A percentile compares a stretch with the other conserved stretches of the same genome.
Evolutionary conservation across 1,139 yeast species (phyloP).

Genomic region (Hemisphaericaspora xylofermentans): DNA sequence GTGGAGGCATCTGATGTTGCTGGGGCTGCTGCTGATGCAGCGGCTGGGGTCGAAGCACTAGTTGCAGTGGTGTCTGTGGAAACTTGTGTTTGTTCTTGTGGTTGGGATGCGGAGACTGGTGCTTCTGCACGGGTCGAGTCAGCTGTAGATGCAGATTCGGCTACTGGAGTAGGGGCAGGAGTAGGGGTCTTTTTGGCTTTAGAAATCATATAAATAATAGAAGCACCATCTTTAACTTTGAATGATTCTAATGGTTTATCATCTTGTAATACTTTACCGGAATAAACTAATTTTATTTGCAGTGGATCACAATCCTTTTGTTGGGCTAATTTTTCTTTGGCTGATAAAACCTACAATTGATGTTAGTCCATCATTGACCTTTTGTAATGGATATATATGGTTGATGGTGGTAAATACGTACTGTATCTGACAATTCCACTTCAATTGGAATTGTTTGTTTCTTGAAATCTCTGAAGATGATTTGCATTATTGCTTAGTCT

Average conservation of each 20-base stretch:
- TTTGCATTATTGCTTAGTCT: constrained; percentile 51
- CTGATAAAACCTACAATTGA: constrained; percentile 65
- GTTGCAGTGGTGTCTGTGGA: constrained; percentile 14
- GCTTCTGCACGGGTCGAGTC: constrained; percentile 21
- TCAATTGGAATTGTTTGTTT: constrained; percentile 85
- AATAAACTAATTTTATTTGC: constrained; percentile 86
- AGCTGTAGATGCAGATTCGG: constrained; percentile 24
- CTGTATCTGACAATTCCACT: constrained; percentile 68
- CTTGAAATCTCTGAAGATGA: constrained; percentile 87
- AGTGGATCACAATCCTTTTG: constrained; percentile 67
- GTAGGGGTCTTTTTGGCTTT: constrained; percentile 41
- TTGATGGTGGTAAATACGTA: constrained; percentile 31
- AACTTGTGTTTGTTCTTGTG: constrained; percentile 13
- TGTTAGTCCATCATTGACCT: too few species aligned
- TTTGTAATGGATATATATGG: too few species aligned
- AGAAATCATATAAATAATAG: constrained; percentile 87
- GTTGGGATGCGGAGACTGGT: constrained; percentile 13
- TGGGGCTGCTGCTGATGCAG: constrained; percentile 14
- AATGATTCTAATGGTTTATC: constrained; percentile 70
- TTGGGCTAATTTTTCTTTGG: constrained; percentile 72
- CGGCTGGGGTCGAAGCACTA: constrained; percentile 11
- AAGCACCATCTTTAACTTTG: constrained; percentile 85
- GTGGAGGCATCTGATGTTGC: constrained; percentile 34
- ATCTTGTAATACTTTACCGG: constrained; percentile 88
- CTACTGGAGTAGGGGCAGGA: constrained; percentile 15